Evolutionary conservation across 495 filamentous ascomycete species (phyloP), one percentile per base, ranked within the genome.

Genomic region (Paragyromitra xinjiangensis): DNA sequence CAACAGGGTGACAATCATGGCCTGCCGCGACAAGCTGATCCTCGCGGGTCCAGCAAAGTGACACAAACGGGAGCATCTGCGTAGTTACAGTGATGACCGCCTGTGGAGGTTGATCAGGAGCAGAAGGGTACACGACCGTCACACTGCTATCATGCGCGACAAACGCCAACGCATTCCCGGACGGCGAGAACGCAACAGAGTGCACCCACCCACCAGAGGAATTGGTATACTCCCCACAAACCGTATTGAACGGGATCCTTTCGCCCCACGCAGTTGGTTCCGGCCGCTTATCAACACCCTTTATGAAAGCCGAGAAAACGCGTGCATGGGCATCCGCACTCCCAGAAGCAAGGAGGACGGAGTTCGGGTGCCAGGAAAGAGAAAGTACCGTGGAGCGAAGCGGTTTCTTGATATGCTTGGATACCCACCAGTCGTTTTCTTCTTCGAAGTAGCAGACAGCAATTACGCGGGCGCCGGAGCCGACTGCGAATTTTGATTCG

Each of bases 391-490:
- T 99, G 81, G 92, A 95, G 64, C 95, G 92, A 80, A 98, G 95
- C 6, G 96, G 95, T 87, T 98, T 98, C 88, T 97, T 98, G 71
- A 99, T 84, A 84, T 99, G 95, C 87, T 98, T 99, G 45, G 94
- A 97, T 6, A 98, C 95, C 95, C 95, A 99, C 96, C 96, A 98
- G 86, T 98, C 93, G 83, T 98, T 98, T 84, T 98, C 96, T 82
- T 95, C 92, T 81, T 99, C 95, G 78, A 98, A 99, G 86, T 98
- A 98, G 87, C 95, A 99, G 79, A 98, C 89, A n/a, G 95, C 93
- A 81, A 99, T 97, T 68, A 96, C 91, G 68, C 96, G 89, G 75
- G 97, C 95, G 73, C 95, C 95, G 45, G 94, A 98, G 69, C 95
- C 96, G 26, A 97, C 95, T 53, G 95, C 95, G 83, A 99, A 98